These are phyloP conservation scores for Aspergillus cavernicola DNA, from an alignment of 495 filamentous ascomycete species.

Conservation along the genomic window DNA sequence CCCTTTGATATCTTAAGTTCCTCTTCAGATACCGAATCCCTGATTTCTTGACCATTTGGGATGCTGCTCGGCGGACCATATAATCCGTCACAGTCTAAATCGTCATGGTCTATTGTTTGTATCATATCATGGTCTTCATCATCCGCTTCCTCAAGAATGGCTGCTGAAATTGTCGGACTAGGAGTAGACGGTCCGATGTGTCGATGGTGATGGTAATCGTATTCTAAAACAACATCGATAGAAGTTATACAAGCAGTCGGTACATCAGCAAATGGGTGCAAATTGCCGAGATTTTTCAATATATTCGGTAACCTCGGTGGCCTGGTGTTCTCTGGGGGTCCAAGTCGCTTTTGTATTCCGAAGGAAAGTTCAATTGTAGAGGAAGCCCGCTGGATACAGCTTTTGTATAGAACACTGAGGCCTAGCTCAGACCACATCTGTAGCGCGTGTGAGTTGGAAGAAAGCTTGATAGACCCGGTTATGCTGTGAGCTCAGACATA, in stretches of 20 bases:
- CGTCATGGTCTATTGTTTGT: neutral
- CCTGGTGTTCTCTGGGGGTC: neutral
- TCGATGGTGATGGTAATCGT: neutral
- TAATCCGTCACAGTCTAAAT: neutral
- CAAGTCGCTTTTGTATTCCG: conserved; percentile 18
- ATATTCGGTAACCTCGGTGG: conserved; percentile 17
- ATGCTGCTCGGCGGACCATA: neutral
- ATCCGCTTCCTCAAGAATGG: neutral
- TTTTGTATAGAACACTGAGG: conserved; percentile 25
- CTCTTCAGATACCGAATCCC: neutral
- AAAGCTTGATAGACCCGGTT: neutral
- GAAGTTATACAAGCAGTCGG: conserved; percentile 18
- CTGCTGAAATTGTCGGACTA: neutral
- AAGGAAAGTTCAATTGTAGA: conserved; percentile 20
- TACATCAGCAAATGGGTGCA: conserved; percentile 18
- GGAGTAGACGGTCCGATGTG: neutral
- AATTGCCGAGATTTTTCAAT: conserved; percentile 17
- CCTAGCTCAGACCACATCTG: conserved; percentile 38
- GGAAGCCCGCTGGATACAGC: conserved; percentile 2
- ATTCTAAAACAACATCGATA: conserved; percentile 25
- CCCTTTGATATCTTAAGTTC: neutral
- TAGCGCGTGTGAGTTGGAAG: neutral
- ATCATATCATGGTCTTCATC: neutral
- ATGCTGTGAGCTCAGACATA: conserved; percentile 5
- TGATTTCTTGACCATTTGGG: neutral